Conservation (phyloP, 1,284 basidiomycete genomes). For the Leccinum cinnamomeum region DNA sequence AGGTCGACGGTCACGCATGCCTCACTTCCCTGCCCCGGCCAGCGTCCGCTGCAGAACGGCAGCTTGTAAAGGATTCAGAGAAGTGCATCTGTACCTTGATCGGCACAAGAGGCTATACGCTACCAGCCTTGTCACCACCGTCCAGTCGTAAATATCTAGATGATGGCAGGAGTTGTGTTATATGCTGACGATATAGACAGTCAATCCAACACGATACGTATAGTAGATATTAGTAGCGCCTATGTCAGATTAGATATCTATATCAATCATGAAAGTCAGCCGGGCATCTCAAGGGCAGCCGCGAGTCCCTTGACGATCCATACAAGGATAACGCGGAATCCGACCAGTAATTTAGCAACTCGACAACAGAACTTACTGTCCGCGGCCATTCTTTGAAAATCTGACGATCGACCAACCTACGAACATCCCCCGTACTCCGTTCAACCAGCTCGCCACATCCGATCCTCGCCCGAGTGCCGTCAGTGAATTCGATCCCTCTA, state of each 20-base stretch:
- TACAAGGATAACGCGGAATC: neutral
- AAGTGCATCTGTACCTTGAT: constrained; percentile 18
- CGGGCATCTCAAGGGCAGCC: neutral
- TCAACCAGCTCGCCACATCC: neutral
- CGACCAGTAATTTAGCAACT: too few relatives aligned
- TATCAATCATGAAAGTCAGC: constrained; percentile 10
- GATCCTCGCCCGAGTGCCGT: neutral
- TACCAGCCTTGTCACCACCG: neutral
- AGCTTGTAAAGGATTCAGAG: constrained; percentile 19
- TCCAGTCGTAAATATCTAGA: constrained; percentile 12
- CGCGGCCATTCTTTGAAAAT: neutral
- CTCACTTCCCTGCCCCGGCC: constrained; percentile 22
- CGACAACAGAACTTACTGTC: too few relatives aligned
- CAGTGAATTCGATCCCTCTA: neutral
- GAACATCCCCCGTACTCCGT: neutral
- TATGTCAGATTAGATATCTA: neutral
- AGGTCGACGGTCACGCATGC: constrained; percentile 31
- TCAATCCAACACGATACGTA: neutral
- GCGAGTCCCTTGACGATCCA: neutral
- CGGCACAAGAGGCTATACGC: constrained; percentile 4
- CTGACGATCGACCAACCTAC: neutral
- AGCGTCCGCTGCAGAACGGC: constrained; percentile 4
- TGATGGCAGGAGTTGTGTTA: constrained; percentile 6
- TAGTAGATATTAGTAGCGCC: neutral
- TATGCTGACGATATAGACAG: constrained; percentile 16